Base-by-base conservation (phyloP, 2,329 filamentous ascomycete species). In the Penicillium brevicompactum region DNA sequence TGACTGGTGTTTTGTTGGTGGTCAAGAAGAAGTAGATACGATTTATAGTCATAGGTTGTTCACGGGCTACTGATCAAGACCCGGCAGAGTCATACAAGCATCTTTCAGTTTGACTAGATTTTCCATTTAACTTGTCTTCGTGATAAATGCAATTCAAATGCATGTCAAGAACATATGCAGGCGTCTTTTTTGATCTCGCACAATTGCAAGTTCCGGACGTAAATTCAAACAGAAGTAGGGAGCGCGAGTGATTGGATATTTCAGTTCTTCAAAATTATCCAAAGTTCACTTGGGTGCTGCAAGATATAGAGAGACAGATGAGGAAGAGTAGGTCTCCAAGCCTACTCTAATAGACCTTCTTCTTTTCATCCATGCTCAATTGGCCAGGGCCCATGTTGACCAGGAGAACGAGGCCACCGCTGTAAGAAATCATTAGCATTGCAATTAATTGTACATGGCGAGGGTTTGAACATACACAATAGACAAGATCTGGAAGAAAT, bases 341-440 rank as follows among this genome's bases (percentile, higher is more conserved):
- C 48, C 55, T 47, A 16, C 40, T 45, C 58, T 84, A 99, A 81
- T 99, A 99, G 66, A 99, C 94, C 85, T 99, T 99, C 87, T 99
- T 99, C 90, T 99, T 99, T 86, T 99, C 94, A 78, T 99, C 94
- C 76, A 97, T 93, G 75, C 90, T 96, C 83, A 97, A 90, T 77
- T 96, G 92, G 61, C 94, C 94, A 9, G 94, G 94, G 59, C 94
- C 94, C 85, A 94, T 97, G 86, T 99, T 99, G 79, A 97, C 92
- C 64, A 99, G 86, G 64, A 99, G 87, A 55, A 99, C 84, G 55
- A 99, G 90, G 75, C 94, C 94, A 62, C 94, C 94, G 64, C 84
- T 86, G 57, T 5, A 30, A 49, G 14, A 42, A 27, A 22, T 6
- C 16, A 44, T 61, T 59, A 54, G 53, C 18, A n/a, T 9, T 8